These are phyloP conservation scores for Apiospora saccharicola DNA, from an alignment of 2,329 filamentous ascomycete genomes.

Conservation along the genomic window DNA sequence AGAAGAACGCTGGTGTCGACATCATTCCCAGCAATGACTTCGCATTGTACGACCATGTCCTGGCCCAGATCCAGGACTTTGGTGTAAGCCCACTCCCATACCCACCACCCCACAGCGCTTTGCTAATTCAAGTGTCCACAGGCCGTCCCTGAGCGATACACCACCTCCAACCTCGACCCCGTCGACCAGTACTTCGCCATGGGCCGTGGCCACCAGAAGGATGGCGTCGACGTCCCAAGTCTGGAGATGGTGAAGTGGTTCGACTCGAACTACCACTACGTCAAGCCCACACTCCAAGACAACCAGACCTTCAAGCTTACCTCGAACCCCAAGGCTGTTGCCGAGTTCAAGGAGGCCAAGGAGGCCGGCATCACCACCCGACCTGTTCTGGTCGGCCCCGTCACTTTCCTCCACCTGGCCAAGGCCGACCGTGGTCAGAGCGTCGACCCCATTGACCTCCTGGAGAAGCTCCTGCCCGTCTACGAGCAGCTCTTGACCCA, in stretches of 20 bases:
- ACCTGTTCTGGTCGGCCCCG: conserved; percentile 92
- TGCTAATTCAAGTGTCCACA: conserved; percentile 47
- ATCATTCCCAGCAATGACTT: conserved; percentile 99
- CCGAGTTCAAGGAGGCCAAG: conserved; percentile 97
- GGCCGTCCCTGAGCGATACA: conserved; percentile 93
- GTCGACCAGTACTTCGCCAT: conserved; percentile 99
- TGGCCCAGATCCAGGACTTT: conserved; percentile 98
- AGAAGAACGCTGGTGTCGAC: conserved; percentile 97
- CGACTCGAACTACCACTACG: conserved; percentile 99
- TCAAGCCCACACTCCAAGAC: conserved; percentile 98
- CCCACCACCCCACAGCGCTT: background rate
- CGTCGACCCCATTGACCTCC: conserved; percentile 91
- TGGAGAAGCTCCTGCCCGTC: conserved; percentile 91
- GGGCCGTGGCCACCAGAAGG: conserved; percentile 98
- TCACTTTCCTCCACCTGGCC: conserved; percentile 96
- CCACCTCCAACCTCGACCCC: conserved; percentile 83
- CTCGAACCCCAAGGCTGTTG: conserved; percentile 89
- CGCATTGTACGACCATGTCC: conserved; percentile 96
- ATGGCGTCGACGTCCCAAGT: conserved; percentile 88
- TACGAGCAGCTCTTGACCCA: conserved; percentile 92
- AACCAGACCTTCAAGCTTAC: conserved; percentile 94
- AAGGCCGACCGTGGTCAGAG: conserved; percentile 97
- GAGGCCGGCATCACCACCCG: conserved; percentile 92
- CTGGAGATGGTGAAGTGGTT: conserved; percentile 99
- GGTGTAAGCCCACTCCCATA: conserved; percentile 67